These are phyloP conservation scores for Trichopus zeylanicus DNA, from an alignment of 116 monocot genomes.

Conservation along the genomic window DNA sequence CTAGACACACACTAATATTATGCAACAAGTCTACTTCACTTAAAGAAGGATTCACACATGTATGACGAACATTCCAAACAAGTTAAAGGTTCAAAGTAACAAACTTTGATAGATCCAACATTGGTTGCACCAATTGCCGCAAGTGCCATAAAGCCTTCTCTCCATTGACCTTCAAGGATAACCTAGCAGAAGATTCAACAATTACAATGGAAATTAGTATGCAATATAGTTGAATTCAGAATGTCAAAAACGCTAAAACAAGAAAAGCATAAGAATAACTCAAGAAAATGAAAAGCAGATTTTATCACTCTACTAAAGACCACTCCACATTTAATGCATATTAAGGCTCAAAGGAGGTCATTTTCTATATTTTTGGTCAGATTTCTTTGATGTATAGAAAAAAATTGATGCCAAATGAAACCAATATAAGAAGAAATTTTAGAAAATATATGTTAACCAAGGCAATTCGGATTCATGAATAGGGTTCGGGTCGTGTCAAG, in stretches of 20 bases:
- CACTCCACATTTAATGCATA: too few species aligned
- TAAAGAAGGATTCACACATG: not conserved
- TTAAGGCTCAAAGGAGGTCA: too few species aligned
- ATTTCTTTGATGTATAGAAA: too few species aligned
- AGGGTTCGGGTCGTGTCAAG: too few species aligned
- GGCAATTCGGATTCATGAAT: too few species aligned
- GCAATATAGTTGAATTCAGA: not conserved
- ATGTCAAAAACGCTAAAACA: not conserved
- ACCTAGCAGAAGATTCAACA: constrained; percentile 39
- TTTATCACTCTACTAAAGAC: not conserved
- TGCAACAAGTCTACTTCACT: not conserved
- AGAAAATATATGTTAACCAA: too few species aligned
- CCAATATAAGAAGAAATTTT: too few species aligned
- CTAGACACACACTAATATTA: too few species aligned
- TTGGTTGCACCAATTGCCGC: constrained; percentile 86
- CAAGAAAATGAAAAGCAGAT: not conserved
- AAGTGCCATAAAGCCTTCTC: constrained; percentile 83
- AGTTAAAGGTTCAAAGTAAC: not conserved
- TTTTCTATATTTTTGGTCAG: too few species aligned
- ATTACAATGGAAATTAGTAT: not conserved
- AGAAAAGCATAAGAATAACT: not conserved
- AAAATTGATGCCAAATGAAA: too few species aligned
- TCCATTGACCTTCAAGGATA: constrained; percentile 94
- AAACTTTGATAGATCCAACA: constrained; percentile 86
- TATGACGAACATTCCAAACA: not conserved